phyloP scores from a whole-genome alignment of 2,329 filamentous ascomycete species.

The Aspergillus uvarum region DNA sequence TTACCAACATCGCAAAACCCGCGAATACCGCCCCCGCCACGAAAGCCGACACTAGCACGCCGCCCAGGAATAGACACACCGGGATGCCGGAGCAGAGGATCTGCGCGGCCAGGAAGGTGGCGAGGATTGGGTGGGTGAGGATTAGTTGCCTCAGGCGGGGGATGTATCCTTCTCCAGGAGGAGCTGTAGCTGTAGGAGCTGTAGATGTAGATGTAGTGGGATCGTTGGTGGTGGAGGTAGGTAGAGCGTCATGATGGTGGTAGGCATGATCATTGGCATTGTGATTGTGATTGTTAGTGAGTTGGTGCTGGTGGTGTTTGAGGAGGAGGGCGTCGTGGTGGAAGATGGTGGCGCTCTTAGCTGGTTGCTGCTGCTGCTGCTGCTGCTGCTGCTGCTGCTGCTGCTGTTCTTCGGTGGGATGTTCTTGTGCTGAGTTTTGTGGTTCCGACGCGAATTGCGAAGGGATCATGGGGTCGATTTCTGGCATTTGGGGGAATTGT shows the following conservation, averaged over 20 bases:
- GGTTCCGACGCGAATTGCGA: not conserved
- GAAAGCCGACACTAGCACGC: conserved; percentile 62
- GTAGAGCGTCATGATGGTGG: no score
- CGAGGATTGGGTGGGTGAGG: conserved; percentile 68
- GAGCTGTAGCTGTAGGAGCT: not conserved
- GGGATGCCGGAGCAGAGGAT: conserved; percentile 65
- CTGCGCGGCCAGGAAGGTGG: conserved; percentile 67
- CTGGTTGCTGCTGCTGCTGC: no score
- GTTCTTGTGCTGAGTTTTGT: no score
- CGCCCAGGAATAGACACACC: conserved; percentile 64
- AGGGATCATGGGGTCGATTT: not conserved
- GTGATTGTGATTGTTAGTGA: no score
- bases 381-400: not conserved
- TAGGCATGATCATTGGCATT: no score
- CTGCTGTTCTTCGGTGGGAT: no score
- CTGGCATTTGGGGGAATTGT: not conserved
- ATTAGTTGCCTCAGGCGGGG: conserved; percentile 39
- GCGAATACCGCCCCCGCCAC: conserved; percentile 58
- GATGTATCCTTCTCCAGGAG: not conserved
- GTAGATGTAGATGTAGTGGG: not conserved
- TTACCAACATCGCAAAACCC: conserved; percentile 62
- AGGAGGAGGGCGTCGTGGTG: no score
- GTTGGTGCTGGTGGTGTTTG: no score
- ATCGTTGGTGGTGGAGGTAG: not conserved
- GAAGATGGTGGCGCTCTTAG: no score